Evolutionary conservation across 495 filamentous ascomycete species (phyloP).

Genomic region (Penicillium mononematosum): DNA sequence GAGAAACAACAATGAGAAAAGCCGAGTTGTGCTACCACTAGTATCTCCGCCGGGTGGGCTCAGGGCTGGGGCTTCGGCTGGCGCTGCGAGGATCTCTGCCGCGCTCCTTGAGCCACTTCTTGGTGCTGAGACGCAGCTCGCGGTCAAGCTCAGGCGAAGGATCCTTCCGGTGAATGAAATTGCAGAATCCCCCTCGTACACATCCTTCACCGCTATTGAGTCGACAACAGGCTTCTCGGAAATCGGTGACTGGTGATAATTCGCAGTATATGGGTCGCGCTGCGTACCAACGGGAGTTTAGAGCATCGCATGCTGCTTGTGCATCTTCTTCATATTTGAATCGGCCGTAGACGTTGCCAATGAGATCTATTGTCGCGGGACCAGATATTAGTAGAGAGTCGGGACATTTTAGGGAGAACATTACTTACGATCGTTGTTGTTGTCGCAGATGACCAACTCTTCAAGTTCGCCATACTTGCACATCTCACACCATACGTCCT

Average conservation of each 20-base stretch:
- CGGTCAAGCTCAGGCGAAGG: slow-evolving; percentile 82
- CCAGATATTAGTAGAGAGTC: slow-evolving; percentile 19
- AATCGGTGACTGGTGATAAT: slow-evolving; percentile 93
- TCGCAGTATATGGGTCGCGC: slow-evolving; percentile 98
- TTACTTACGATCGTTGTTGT: slow-evolving; percentile 89
- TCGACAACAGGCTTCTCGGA: slow-evolving; percentile 95
- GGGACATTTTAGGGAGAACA: neutral
- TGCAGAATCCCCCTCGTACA: slow-evolving; percentile 95
- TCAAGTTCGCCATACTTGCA: slow-evolving; percentile 90
- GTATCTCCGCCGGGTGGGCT: slow-evolving; percentile 68
- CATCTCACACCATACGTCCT: slow-evolving; percentile 99
- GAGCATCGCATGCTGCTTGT: slow-evolving; percentile 85
- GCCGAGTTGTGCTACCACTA: slow-evolving; percentile 32
- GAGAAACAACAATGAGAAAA: slow-evolving; percentile 17
- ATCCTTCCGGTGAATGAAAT: slow-evolving; percentile 98
- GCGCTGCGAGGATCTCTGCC: slow-evolving; percentile 84
- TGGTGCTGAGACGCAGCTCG: slow-evolving; percentile 81
- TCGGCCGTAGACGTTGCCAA: slow-evolving; percentile 98
- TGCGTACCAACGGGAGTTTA: slow-evolving; percentile 96
- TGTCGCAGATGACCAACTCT: slow-evolving; percentile 87
- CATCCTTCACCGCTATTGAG: slow-evolving; percentile 94
- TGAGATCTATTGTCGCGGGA: slow-evolving; percentile 62
- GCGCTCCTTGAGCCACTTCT: slow-evolving; percentile 91
- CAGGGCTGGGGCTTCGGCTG: slow-evolving; percentile 70
- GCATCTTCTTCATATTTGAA: slow-evolving; percentile 99